Evolutionary conservation across 2,329 filamentous ascomycete species (phyloP).

Genomic region (Botrytis deweyae): DNA sequence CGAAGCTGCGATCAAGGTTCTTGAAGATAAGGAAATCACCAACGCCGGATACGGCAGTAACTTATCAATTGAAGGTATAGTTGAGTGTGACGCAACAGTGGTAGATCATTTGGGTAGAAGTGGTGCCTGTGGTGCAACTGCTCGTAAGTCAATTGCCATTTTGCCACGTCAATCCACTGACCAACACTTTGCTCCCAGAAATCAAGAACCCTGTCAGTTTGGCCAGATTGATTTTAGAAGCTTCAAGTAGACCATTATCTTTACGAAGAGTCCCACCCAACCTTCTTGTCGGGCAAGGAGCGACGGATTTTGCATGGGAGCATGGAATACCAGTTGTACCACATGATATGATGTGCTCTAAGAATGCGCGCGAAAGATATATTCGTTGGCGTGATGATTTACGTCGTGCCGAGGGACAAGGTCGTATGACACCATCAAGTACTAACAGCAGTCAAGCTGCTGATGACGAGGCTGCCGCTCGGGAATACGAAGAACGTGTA

Average conservation of each 20-base stretch:
- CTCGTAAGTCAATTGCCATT: conserved; percentile 62
- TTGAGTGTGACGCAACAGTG: conserved; percentile 92
- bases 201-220: conserved; percentile 90
- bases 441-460: conserved; percentile 32
- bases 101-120: conserved; percentile 90
- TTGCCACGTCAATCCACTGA: neutral
- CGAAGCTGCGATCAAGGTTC: conserved; percentile 79
- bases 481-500: conserved; percentile 36
- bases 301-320: conserved; percentile 79
- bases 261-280: conserved; percentile 90
- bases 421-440: conserved; percentile 38
- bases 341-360: conserved; percentile 77
- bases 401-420: conserved; percentile 55
- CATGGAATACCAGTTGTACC: conserved; percentile 72
- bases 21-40: conserved; percentile 94
- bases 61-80: conserved; percentile 81
- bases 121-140: conserved; percentile 87
- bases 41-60: conserved; percentile 98
- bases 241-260: conserved; percentile 72
- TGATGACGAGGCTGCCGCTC: conserved; percentile 30
- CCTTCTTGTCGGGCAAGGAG: conserved; percentile 81
- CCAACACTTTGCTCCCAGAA: conserved; percentile 52
- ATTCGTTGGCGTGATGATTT: conserved; percentile 76
- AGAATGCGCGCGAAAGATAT: conserved; percentile 75
- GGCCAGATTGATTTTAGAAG: conserved; percentile 78